Evolutionary conservation across 2,329 filamentous ascomycete genomes (phyloP), one percentile per base, ranked within the genome.

Genomic region (Verticillium zaregamsianum): DNA sequence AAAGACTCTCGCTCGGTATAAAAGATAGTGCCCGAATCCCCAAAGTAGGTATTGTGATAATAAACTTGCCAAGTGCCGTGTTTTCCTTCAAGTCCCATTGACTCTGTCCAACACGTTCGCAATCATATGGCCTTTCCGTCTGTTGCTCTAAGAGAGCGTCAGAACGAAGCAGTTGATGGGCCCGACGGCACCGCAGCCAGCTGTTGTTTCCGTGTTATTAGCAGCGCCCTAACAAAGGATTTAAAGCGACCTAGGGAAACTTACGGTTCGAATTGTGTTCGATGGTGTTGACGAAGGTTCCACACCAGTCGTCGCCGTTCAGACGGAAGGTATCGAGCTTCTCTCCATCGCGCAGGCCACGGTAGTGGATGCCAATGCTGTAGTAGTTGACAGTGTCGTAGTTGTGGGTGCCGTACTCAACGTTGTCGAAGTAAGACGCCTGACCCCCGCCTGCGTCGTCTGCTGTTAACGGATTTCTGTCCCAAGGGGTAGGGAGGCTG

Each of bases 361-460:
- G 64, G 28, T 64, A 65, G 60, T 57, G 62, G 55, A 68, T 67
- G 49, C 66, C 64, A 12, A 68, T 61, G 39, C 59, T 62, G 60
- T 37, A 68, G 55, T 64, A 62, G 45, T 66, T 64, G 49, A 61
- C 28, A 7, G 49, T 32, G 35, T 52, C 61, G 31, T 40, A 59
- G 61, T 64, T 58, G 23, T 62, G 58, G 11, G 62, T 56, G 20
- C 61, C 54, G 49, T 67, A 68, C 2, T 56, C n/a, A 7, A 67
- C 63, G 33, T 67, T 64, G 35, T 67, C 63, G 17, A 58, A 64
- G 60, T 63, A 67, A 12, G 57, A 57, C 6, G 64, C 63, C 31
- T 65, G 61, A 5, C 64, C 65, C 12, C 25, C 63, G 62, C 66
- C 65, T 67, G n/a, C 8, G 28, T 31, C 9, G 11, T 3, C 15